These are phyloP conservation scores for Clathrospora elynae DNA, from an alignment of 2,329 filamentous ascomycete genomes.

Conservation along the genomic window DNA sequence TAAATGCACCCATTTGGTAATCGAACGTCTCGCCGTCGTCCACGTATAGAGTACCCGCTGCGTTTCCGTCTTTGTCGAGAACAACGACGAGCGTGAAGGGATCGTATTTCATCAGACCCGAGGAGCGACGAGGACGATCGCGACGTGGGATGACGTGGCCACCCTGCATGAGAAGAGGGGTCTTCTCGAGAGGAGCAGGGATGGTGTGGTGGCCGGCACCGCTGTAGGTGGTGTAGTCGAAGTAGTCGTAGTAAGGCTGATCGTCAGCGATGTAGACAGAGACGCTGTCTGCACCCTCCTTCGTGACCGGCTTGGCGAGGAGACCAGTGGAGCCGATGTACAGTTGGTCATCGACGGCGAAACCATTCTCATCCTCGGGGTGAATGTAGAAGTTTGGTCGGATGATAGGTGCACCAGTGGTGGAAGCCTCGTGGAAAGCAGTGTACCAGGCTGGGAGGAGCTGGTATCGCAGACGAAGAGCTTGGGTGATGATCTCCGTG, in stretches of 20 bases:
- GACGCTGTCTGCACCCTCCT: constrained; percentile 71
- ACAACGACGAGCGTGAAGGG: constrained; percentile 89
- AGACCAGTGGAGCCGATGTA: constrained; percentile 88
- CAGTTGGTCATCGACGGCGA: constrained; percentile 88
- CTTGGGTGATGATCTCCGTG: constrained; percentile 82
- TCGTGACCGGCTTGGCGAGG: constrained; percentile 87
- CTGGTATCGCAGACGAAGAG: constrained; percentile 84
- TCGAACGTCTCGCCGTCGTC: constrained; percentile 96
- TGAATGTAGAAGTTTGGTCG: constrained; percentile 93
- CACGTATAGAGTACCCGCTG: constrained; percentile 82
- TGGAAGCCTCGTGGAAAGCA: constrained; percentile 87
- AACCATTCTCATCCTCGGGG: constrained; percentile 83
- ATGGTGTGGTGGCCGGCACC: constrained; percentile 75
- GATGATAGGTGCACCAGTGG: constrained; percentile 83
- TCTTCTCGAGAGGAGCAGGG: constrained; percentile 78
- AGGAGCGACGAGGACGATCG: constrained; percentile 83
- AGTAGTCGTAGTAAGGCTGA: constrained; percentile 94
- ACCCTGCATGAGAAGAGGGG: constrained; percentile 89
- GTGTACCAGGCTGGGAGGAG: constrained; percentile 96
- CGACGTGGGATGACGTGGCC: constrained; percentile 91
- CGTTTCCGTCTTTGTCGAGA: constrained; percentile 69
- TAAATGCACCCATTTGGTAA: constrained; percentile 81
- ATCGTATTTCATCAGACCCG: constrained; percentile 88
- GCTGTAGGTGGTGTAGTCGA: constrained; percentile 78
- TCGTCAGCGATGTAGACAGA: constrained; percentile 88